Base-by-base conservation (phyloP, 2,329 filamentous ascomycete species). In the Verruconis gallopava region DNA sequence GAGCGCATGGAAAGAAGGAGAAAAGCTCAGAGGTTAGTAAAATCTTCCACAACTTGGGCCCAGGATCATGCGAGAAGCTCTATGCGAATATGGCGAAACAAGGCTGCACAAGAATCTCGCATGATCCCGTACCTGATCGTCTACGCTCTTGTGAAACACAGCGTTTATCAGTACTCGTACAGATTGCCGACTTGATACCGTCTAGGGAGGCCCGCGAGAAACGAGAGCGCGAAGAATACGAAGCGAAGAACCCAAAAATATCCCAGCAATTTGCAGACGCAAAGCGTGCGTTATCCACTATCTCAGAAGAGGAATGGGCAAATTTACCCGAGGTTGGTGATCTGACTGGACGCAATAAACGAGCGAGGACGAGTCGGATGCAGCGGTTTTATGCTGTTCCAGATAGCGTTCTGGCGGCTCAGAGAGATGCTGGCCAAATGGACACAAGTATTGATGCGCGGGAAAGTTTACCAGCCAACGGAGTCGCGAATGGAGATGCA, bases 231-330 rank as follows among this genome's bases (percentile, higher is more conserved):
- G 85, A 94, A 58, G 88, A 96, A 55, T 93, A 94, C 72, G 89
- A 98, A 67, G 79, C 81, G 52, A 89, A 94, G 60, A 96, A 98
- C 59, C 91, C 91, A 12, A 98, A 96, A 64, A 95, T 98, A 40
- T 85, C 93, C 57, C 85, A 95, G 51, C 91, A 98, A 61, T 98
- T 98, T 60, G 86, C 88, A 57, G 91, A 96, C 53, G 67, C 96
- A 40, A 98, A 98, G 64, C 77, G 93, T 55, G 85, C 85, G 4
- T 72, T 98, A 28, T 81, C 83, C 32, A 82, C 79, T 4, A 82
- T 98, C 20, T 83, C 84, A 34, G 89, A 96, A 58, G 89, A 98
- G 48, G 88, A 98, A 53, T 98, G 91, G 91, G 86, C 85, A 30
- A 93, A 79, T 53, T 70, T 98, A 32, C 93, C 91, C 4, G 93